Percentiles rank a stretch among this genome's conserved stretches.
Evolutionary conservation across 2,329 filamentous ascomycete species (phyloP).

Genomic region (Colletotrichum scovillei): DNA sequence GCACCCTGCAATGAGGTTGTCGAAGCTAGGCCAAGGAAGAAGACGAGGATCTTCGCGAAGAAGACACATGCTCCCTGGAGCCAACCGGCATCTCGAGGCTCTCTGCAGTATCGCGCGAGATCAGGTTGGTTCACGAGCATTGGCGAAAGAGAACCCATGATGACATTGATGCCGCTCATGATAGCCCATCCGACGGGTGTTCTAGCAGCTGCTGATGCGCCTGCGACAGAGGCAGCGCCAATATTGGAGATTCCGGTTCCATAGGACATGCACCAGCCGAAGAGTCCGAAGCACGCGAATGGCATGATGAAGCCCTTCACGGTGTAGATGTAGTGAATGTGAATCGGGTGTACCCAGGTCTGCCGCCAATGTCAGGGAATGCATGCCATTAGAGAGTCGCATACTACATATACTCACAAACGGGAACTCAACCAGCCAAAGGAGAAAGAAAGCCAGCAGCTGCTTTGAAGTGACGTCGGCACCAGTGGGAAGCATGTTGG

Average conservation of each 20-base stretch:
- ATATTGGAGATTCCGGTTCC: slow-evolving; percentile 42
- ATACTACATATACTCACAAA: slow-evolving; percentile 41
- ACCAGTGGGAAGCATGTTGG: slow-evolving; percentile 44
- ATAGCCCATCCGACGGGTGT: slow-evolving; percentile 50
- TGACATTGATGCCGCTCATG: slow-evolving; percentile 50
- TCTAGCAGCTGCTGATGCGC: slow-evolving; percentile 39
- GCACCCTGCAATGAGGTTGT: slow-evolving; percentile 47
- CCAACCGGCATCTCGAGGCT: slow-evolving; percentile 44
- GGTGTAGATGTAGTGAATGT: slow-evolving; percentile 49
- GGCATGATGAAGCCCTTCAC: slow-evolving; percentile 49
- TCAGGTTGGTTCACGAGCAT: slow-evolving; percentile 51
- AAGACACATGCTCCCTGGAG: slow-evolving; percentile 44
- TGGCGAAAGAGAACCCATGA: slow-evolving; percentile 49
- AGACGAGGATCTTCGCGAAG: slow-evolving; percentile 41
- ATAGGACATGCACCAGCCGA: slow-evolving; percentile 47
- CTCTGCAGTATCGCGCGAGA: slow-evolving; percentile 48
- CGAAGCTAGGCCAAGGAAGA: slow-evolving; percentile 43
- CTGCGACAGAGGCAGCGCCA: slow-evolving; percentile 41
- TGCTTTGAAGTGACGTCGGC: slow-evolving; percentile 47
- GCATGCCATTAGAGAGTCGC: not conserved
- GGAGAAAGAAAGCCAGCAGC: slow-evolving; percentile 51
- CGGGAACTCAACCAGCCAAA: slow-evolving; percentile 51
- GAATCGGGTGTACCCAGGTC: slow-evolving; percentile 48
- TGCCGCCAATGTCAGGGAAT: not conserved
- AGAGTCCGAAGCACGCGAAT: slow-evolving; percentile 48